These are phyloP conservation scores for Mortierella sp. DNA, from an alignment of 371 early-diverging fungal species.

Conservation along the genomic window DNA sequence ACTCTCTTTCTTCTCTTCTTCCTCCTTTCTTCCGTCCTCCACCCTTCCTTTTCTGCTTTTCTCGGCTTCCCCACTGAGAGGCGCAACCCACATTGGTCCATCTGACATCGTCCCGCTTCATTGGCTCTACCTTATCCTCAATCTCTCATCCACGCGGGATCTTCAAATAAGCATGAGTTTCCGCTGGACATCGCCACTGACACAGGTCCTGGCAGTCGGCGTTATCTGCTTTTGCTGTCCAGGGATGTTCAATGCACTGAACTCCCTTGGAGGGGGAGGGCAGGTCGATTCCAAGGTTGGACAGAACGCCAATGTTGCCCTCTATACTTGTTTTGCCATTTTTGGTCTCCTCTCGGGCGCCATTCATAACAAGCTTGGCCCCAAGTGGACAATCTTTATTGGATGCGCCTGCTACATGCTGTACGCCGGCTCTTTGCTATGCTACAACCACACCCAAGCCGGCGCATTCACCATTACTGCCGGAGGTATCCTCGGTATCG, in stretches of 20 bases:
- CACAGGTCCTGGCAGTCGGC: constrained; percentile 77
- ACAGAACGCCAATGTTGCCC: constrained; percentile 80
- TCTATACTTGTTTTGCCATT: constrained; percentile 78
- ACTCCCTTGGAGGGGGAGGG: constrained; percentile 79
- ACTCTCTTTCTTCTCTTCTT: neutral
- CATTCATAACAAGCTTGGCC: constrained; percentile 68
- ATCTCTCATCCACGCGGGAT: neutral
- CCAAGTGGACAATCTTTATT: constrained; percentile 63
- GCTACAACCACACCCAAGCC: constrained; percentile 60
- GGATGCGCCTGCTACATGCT: constrained; percentile 65
- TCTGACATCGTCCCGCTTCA: too few relatives aligned
- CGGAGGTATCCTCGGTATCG: constrained; percentile 74
- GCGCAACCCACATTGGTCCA: too few relatives aligned
- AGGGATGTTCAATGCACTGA: constrained; percentile 89
- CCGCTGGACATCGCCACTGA: constrained; percentile 69
- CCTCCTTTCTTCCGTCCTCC: neutral
- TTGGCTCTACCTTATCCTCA: neutral
- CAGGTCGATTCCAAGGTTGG: constrained; percentile 72
- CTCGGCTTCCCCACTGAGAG: neutral
- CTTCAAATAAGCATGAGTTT: constrained; percentile 47
- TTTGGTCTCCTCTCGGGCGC: constrained; percentile 76
- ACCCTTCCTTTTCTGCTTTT: neutral
- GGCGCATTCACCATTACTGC: constrained; percentile 65
- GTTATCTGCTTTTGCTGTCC: constrained; percentile 82
- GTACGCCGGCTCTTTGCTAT: constrained; percentile 66